Evolutionary conservation across 768 basidiomycete species (phyloP).

Genomic region (Butyriboletus loyo): DNA sequence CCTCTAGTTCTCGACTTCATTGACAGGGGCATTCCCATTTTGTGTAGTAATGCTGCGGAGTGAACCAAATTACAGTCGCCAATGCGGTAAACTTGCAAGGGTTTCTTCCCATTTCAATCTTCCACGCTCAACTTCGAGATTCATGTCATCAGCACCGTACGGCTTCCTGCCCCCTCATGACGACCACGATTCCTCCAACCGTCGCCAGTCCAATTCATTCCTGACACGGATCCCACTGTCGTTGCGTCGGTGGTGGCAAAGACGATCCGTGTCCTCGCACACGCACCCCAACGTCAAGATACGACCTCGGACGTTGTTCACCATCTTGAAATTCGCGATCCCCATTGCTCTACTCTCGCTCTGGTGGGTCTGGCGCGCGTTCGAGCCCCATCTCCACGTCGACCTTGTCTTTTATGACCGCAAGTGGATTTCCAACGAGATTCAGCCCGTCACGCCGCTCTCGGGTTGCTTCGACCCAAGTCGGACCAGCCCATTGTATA

Average conservation of each 20-base stretch:
- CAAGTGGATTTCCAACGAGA: conserved; percentile 69
- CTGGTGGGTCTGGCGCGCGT: conserved; percentile 47
- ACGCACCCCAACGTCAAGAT: background rate
- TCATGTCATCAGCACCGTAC: conserved; percentile 13
- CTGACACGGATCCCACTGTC: background rate
- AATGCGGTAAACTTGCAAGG: no score
- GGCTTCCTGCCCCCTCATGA: conserved; percentile 9
- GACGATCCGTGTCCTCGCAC: background rate
- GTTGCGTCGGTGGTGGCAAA: conserved; percentile 9
- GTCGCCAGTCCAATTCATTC: background rate
- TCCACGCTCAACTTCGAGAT: background rate
- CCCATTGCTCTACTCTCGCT: conserved; percentile 28
- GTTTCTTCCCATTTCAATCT: background rate
- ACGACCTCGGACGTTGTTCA: conserved; percentile 35
- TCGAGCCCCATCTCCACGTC: conserved; percentile 70
- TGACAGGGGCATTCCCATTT: no score
- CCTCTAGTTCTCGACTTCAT: no score
- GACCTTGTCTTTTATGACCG: conserved; percentile 79
- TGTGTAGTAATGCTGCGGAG: no score
- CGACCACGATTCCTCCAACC: conserved; percentile 2
- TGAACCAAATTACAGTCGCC: no score
- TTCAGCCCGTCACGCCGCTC: conserved; percentile 61
- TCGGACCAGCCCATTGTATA: conserved; percentile 63
- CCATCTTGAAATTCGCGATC: conserved; percentile 43
- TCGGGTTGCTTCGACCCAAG: conserved; percentile 70